Percentiles rank a stretch among this genome's conserved stretches.
Conservation (phyloP, 257 asterid genomes). For the Jaltomata sinuosa region DNA sequence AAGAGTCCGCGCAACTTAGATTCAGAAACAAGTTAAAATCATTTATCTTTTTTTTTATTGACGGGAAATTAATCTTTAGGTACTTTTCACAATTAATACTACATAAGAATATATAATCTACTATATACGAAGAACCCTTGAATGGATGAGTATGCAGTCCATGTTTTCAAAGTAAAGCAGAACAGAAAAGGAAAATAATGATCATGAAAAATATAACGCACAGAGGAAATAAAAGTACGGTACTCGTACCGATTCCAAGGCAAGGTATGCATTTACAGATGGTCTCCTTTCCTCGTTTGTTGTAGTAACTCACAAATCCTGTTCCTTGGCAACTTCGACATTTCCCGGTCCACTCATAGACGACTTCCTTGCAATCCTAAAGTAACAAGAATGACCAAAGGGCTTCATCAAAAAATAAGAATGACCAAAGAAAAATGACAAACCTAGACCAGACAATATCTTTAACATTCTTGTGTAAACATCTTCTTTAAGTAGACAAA, state of each 20-base stretch:
- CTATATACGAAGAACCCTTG: neutral
- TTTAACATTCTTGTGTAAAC: neutral
- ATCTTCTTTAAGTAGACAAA: neutral
- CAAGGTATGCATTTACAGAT: conserved; percentile 96
- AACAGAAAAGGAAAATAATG: neutral
- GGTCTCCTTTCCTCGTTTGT: conserved; percentile 75
- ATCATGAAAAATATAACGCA: neutral
- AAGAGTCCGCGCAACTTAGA: too few species aligned
- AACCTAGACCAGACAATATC: neutral
- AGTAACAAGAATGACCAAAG: neutral
- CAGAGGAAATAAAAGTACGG: neutral
- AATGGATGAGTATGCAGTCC: neutral
- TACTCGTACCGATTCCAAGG: conserved; percentile 61
- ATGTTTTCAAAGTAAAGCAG: neutral
- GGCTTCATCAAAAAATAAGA: neutral
- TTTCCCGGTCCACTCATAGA: conserved; percentile 96
- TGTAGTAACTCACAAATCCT: conserved; percentile 75
- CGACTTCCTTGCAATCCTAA: conserved; percentile 77
- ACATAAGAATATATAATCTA: neutral
- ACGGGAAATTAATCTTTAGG: neutral
- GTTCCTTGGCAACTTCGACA: conserved; percentile 94
- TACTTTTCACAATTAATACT: neutral
- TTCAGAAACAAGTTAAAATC: neutral
- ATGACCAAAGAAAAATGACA: neutral
- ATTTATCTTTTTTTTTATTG: neutral